phyloP scores from a whole-genome alignment of 192 early-diverging fungal genomes.

The Podila clonocystis region DNA sequence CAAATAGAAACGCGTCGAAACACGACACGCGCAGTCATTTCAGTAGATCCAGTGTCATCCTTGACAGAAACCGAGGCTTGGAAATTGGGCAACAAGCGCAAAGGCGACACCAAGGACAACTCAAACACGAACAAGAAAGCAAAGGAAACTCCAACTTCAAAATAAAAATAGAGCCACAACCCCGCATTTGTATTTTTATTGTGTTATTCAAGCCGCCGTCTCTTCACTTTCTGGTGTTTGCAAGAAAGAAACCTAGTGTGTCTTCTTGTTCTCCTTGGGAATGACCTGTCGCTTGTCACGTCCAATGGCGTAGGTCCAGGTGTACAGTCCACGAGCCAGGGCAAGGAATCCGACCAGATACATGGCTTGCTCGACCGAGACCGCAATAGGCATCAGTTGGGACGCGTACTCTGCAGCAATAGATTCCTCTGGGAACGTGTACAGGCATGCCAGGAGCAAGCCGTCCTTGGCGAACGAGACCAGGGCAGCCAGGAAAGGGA shows the following conservation, averaged over 20 bases:
- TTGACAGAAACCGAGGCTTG: constrained; percentile 52
- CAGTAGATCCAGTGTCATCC: constrained; percentile 51
- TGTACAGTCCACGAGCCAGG: constrained; percentile 6
- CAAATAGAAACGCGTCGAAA: constrained; percentile 61
- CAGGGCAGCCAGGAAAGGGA: constrained; percentile 13
- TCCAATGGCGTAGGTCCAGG: constrained; percentile 10
- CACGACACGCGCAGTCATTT: constrained; percentile 56
- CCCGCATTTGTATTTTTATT: background rate
- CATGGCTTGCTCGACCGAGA: constrained; percentile 2
- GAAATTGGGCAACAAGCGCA: constrained; percentile 54
- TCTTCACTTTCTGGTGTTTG: background rate
- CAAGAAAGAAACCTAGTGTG: background rate
- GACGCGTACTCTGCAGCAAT: background rate
- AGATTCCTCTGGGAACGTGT: background rate
- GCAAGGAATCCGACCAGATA: background rate
- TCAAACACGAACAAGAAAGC: constrained; percentile 4
- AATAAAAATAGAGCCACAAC: background rate
- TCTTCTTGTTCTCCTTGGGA: background rate
- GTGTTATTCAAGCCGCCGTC: background rate
- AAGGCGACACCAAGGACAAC: constrained; percentile 17
- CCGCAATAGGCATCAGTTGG: background rate
- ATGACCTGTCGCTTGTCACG: constrained; percentile 13
- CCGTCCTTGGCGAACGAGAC: constrained; percentile 10
- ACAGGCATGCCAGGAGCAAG: constrained; percentile 1
- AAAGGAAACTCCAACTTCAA: constrained; percentile 5